Conservation (phyloP, 257 asterid species). For the Catharanthus roseus region DNA sequence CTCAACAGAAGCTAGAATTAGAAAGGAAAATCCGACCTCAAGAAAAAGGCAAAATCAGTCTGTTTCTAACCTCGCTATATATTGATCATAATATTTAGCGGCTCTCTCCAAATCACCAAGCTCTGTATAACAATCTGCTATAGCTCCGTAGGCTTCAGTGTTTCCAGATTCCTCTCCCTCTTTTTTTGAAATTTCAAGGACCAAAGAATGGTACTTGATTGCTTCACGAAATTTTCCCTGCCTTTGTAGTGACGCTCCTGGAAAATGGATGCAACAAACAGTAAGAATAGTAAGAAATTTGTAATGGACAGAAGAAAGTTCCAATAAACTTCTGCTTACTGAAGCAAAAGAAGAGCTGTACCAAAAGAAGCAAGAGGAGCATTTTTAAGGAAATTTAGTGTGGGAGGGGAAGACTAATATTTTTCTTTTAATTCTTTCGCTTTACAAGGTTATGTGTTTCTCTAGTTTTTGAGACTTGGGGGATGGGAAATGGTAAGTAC, state of each 20-base stretch:
- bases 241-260: constrained; percentile 94
- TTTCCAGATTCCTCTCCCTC: constrained; percentile 92
- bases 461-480: no score
- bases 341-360: background rate
- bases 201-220: constrained; percentile 71
- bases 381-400: no score
- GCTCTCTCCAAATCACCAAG: constrained; percentile 91
- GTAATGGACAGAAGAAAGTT: background rate
- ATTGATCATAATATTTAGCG: constrained; percentile 82
- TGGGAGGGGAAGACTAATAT: no score
- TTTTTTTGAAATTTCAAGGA: constrained; percentile 69
- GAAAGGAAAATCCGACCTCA: background rate
- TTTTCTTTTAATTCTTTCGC: background rate
- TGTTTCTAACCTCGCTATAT: constrained; percentile 77
- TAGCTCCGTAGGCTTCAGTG: constrained; percentile 94
- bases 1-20: constrained; percentile 1
- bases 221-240: constrained; percentile 88
- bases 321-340: background rate
- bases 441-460: no score
- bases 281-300: background rate
- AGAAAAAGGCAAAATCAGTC: constrained; percentile 38
- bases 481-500: background rate
- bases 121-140: constrained; percentile 96
- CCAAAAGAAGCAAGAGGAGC: no score
- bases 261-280: constrained; percentile 5